Percentiles rank a stretch among this genome's conserved stretches.
Conservation (phyloP, 2,329 filamentous ascomycete species). For the Aspergillus vadensis region DNA sequence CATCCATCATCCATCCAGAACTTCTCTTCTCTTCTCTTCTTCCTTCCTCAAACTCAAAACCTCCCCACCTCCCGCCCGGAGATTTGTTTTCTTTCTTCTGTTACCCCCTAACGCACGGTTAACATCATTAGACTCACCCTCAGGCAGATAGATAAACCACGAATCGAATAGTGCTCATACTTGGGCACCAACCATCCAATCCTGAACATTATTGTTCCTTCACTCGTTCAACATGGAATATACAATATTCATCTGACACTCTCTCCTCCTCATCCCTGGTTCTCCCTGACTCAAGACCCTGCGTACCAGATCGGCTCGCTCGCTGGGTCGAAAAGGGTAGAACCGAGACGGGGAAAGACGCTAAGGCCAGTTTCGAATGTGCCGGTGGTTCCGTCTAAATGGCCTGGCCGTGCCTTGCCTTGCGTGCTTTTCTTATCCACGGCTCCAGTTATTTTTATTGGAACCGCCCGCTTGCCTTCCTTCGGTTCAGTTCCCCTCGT, state of each 20-base stretch:
- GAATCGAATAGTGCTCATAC: no score
- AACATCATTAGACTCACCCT: neutral
- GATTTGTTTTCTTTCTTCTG: neutral
- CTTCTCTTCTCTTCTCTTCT: neutral
- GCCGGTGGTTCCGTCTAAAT: conserved; percentile 4
- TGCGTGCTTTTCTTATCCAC: no score
- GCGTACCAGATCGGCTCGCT: neutral
- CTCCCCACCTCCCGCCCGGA: neutral
- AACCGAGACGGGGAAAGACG: neutral
- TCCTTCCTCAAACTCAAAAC: no score
- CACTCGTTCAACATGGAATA: no score
- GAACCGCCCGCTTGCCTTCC: no score
- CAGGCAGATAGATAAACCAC: no score
- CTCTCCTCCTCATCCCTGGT: neutral
- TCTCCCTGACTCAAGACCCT: neutral
- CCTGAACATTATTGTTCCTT: no score
- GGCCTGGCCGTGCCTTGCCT: neutral
- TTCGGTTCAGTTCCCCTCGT: no score
- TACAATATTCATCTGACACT: neutral
- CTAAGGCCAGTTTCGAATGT: neutral
- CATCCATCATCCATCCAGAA: neutral
- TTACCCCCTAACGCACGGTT: neutral
- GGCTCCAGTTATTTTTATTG: neutral
- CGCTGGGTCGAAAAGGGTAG: neutral
- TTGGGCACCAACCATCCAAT: no score